Evolutionary conservation across 2,329 filamentous ascomycete species (phyloP), one percentile per base, ranked within the genome.

Genomic region (Chaetomiaceae sp.): DNA sequence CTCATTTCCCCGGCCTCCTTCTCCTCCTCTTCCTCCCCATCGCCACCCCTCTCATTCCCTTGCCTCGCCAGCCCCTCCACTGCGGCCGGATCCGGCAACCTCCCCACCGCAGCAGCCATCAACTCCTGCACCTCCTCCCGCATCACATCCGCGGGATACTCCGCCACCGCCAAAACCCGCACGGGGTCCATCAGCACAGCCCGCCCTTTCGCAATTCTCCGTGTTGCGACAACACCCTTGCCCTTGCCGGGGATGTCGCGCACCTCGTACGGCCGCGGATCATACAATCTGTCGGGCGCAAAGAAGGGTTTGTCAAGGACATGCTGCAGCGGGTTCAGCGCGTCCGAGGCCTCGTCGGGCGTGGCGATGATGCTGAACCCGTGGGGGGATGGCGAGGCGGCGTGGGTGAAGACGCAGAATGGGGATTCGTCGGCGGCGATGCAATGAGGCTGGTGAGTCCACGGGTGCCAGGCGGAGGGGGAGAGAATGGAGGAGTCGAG

Each of bases 291-390:
- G 1, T 47, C 33, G 7, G 53, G 47, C 16, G 44, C 51, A n/a
- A 54, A 54, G 41, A 55, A 60, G 3, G 54, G 43, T 5, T 34
- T 29, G 34, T 40, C 40, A 40, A 61, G 48, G 1, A 58, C 53
- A 30, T 64, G 61, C 18, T 63, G 56, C 6, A 68, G 48, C 36
- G 64, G 61, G 20, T 63, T 53, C 14, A 66, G 48, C 9, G 58
- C 58, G 34, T 52, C 53, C 0, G 69, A 64, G 1, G 69, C 66
- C 21, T 60, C 62, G 47, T 68, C 66, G 1, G 70, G 69, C 0
- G 66, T 71, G 7, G 68, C 66, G 54, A 70, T 63, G 43, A 71
- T 58, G 57, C 67, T 70, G 48, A 71, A 55, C 27, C 67, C 67
- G 47, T 62, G 56, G 29, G 55, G 43, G n/a, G 55, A 50, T 29